Conservation (phyloP, 1,139 yeast genomes). For the Candida neerlandica region DNA sequence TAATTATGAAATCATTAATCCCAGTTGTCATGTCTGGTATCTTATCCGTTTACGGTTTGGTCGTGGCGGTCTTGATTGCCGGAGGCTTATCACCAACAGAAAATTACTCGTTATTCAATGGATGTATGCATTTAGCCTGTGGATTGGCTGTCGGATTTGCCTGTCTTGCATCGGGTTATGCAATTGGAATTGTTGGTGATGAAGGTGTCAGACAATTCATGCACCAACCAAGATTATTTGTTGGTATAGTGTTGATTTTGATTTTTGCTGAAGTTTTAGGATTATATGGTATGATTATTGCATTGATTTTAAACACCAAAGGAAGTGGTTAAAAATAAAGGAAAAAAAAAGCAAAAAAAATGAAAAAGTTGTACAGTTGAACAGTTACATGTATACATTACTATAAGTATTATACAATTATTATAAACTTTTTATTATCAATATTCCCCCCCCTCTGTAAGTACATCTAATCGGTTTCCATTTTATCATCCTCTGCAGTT, state of each 20-base stretch:
- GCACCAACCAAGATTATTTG: slow-evolving; percentile 95
- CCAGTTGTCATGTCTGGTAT: slow-evolving; percentile 99
- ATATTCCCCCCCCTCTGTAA: not conserved
- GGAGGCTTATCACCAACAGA: slow-evolving; percentile 82
- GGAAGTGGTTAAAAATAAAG: slow-evolving; percentile 64
- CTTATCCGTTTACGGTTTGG: slow-evolving; percentile 92
- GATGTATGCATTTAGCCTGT: slow-evolving; percentile 95
- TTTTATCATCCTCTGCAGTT: slow-evolving; percentile 37
- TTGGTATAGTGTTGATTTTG: slow-evolving; percentile 94
- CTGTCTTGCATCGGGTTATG: slow-evolving; percentile 97
- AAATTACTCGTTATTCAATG: slow-evolving; percentile 85
- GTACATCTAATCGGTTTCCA: slow-evolving; percentile 47
- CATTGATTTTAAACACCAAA: slow-evolving; percentile 86
- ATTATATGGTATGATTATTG: slow-evolving; percentile 91
- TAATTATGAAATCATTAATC: slow-evolving; percentile 80
- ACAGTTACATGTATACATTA: not conserved
- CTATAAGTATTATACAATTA: not conserved
- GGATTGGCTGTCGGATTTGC: slow-evolving; percentile 95
- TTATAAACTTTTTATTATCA: not conserved
- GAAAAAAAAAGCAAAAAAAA: too few relatives aligned
- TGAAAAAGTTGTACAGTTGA: too few relatives aligned
- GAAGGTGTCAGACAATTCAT: slow-evolving; percentile 98
- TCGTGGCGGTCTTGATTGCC: slow-evolving; percentile 93
- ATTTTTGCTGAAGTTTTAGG: slow-evolving; percentile 99
- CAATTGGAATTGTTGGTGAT: slow-evolving; percentile 98